Conservation (phyloP, 1,284 basidiomycete species). For the Cerioporus squamosus region DNA sequence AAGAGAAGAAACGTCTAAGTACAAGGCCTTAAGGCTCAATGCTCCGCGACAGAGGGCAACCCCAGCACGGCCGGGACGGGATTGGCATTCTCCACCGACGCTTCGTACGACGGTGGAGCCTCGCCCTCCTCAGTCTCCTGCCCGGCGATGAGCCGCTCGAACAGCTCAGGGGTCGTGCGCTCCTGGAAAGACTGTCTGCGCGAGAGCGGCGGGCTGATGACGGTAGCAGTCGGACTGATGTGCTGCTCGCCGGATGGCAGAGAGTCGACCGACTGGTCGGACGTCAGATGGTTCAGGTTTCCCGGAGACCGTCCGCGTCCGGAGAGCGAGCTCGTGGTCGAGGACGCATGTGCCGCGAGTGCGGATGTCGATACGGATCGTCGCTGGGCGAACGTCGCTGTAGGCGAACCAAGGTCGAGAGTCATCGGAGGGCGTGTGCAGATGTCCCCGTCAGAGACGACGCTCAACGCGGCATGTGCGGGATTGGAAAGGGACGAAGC, state of each 20-base stretch:
- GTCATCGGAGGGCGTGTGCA: constrained; percentile 3
- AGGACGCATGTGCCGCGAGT: background rate
- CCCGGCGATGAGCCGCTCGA: constrained; percentile 64
- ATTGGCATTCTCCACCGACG: constrained; percentile 14
- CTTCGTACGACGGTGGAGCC: constrained; percentile 64
- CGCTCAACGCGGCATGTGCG: constrained; percentile 8
- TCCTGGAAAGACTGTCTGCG: constrained; percentile 40
- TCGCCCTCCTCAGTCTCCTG: constrained; percentile 68
- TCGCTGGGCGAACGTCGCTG: background rate
- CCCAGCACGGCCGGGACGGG: background rate
- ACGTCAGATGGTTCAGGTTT: constrained; percentile 7
- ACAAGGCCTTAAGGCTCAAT: background rate
- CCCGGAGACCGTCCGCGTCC: constrained; percentile 8
- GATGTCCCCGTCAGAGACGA: constrained; percentile 16
- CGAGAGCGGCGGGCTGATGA: constrained; percentile 22
- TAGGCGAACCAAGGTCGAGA: background rate
- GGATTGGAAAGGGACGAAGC: background rate
- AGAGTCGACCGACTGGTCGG: constrained; percentile 19
- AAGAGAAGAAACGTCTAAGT: background rate
- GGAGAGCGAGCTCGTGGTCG: constrained; percentile 10
- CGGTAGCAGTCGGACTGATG: background rate
- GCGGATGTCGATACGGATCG: constrained; percentile 3
- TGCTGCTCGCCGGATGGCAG: constrained; percentile 7
- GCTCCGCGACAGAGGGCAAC: background rate
- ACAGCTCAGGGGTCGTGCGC: constrained; percentile 46